These are phyloP conservation scores for Epichloe uncinata DNA, from an alignment of 2,329 filamentous ascomycete species.

Conservation along the genomic window DNA sequence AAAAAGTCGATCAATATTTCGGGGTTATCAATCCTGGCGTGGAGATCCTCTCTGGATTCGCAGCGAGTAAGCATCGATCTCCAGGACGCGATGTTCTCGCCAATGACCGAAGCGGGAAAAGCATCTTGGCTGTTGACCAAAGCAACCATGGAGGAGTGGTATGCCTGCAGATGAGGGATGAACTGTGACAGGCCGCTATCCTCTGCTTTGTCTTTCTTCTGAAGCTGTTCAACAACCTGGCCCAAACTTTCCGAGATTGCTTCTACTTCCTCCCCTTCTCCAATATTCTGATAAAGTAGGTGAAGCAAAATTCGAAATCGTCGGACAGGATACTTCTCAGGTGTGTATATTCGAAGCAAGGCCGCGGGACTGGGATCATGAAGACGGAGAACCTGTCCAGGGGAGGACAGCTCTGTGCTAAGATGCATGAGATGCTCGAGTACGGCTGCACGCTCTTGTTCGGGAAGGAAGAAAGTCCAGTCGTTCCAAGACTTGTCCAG, in stretches of 20 bases:
- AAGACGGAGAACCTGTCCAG: conserved; percentile 23
- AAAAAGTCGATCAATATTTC: conserved; percentile 35
- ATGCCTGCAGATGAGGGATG: conserved; percentile 33
- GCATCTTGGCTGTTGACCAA: conserved; percentile 24
- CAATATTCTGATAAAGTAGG: conserved; percentile 35
- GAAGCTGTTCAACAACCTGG: conserved; percentile 22
- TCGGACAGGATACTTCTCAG: conserved; percentile 37
- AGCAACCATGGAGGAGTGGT: conserved; percentile 30
- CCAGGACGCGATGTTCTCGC: conserved; percentile 31
- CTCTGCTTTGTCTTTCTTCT: conserved; percentile 26
- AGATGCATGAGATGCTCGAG: conserved; percentile 48
- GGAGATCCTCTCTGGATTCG: conserved; percentile 26
- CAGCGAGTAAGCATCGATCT: conserved; percentile 25
- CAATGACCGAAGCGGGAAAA: conserved; percentile 19
- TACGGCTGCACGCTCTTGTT: conserved; percentile 39
- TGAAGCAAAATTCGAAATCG: conserved; percentile 38
- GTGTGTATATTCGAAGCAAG: conserved; percentile 35
- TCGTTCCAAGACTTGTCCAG: conserved; percentile 43
- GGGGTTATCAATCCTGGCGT: conserved; percentile 34
- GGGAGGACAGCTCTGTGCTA: conserved; percentile 24
- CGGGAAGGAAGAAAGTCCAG: conserved; percentile 39
- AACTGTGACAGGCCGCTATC: conserved; percentile 32
- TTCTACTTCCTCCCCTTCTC: conserved; percentile 24
- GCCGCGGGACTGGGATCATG: conserved; percentile 32
- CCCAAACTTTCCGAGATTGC: conserved; percentile 28